Percentiles rank a stretch among this genome's conserved stretches.
Evolutionary conservation across 768 basidiomycete species (phyloP).

Genomic region (Rhodotorula paludigena): DNA sequence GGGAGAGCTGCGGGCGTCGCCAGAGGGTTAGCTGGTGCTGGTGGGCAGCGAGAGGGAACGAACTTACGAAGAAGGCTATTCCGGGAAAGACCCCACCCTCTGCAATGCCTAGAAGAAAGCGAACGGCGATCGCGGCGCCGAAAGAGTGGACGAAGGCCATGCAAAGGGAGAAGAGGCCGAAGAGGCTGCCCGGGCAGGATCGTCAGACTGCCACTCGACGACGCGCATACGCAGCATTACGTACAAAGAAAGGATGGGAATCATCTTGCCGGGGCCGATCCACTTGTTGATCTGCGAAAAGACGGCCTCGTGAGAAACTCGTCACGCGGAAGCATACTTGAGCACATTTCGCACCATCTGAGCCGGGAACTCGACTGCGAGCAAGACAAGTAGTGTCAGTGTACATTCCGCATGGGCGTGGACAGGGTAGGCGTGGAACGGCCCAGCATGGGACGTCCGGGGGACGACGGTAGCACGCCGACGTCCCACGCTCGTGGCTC

Average conservation of each 20-base stretch:
- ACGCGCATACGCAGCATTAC: no score
- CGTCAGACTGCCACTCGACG: no score
- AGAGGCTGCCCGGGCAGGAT: no score
- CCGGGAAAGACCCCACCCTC: slow-evolving; percentile 32
- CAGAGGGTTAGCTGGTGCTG: fast-evolving
- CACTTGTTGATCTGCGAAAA: background rate
- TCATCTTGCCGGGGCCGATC: slow-evolving; percentile 18
- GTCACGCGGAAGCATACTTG: no score
- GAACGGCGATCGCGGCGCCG: slow-evolving; percentile 22
- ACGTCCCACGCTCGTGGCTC: no score
- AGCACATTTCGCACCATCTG: no score
- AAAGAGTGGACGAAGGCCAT: slow-evolving; percentile 22
- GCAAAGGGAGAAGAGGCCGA: slow-evolving; percentile 11
- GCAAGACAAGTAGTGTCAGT: background rate
- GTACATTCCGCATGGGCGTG: no score
- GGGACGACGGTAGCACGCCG: no score
- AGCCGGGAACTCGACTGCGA: slow-evolving; percentile 1
- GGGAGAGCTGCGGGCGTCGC: background rate
- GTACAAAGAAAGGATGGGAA: slow-evolving; percentile 21
- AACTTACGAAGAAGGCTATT: slow-evolving; percentile 20
- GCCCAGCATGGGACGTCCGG: no score
- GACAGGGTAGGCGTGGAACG: no score
- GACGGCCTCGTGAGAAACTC: background rate
- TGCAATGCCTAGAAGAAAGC: slow-evolving; percentile 29
- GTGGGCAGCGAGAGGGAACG: background rate